These are phyloP conservation scores for Tuber aestivum DNA, from an alignment of 495 filamentous ascomycete genomes.

Conservation along the genomic window DNA sequence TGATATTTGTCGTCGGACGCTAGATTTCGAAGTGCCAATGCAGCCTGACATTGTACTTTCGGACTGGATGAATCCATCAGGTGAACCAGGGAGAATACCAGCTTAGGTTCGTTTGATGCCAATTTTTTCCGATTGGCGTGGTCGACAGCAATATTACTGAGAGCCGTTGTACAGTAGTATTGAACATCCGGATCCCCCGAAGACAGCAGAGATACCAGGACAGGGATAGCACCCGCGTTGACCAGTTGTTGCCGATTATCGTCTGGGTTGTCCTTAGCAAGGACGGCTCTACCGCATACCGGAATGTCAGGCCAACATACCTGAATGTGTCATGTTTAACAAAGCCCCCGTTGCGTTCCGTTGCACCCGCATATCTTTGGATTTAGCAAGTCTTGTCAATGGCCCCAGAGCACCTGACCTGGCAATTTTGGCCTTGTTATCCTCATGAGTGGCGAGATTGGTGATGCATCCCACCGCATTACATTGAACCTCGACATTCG, in stretches of 20 bases:
- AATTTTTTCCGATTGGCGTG: conserved; percentile 81
- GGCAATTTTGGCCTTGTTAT: conserved; percentile 98
- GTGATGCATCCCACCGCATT: conserved; percentile 99
- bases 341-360: conserved; percentile 93
- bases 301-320: conserved; percentile 49
- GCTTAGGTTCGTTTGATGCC: conserved; percentile 76
- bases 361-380: conserved; percentile 97
- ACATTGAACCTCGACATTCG: conserved; percentile 98
- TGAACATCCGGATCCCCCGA: conserved; percentile 94
- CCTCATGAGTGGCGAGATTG: conserved; percentile 94
- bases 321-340: conserved; percentile 98
- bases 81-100: conserved; percentile 88
- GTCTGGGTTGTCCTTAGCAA: conserved; percentile 52
- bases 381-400: conserved; percentile 85
- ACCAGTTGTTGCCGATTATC: conserved; percentile 97
- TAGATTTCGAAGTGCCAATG: conserved; percentile 85
- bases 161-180: conserved; percentile 97
- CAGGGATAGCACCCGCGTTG: conserved; percentile 91
- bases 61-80: conserved; percentile 96
- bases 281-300: conserved; percentile 13
- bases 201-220: conserved; percentile 86
- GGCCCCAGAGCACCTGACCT: conserved; percentile 87
- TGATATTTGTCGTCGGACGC: conserved; percentile 99
- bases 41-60: conserved; percentile 96
- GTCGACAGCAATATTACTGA: conserved; percentile 98